Evolutionary conservation across 257 asterid genomes (phyloP).

Genomic region (Striga asiatica): DNA sequence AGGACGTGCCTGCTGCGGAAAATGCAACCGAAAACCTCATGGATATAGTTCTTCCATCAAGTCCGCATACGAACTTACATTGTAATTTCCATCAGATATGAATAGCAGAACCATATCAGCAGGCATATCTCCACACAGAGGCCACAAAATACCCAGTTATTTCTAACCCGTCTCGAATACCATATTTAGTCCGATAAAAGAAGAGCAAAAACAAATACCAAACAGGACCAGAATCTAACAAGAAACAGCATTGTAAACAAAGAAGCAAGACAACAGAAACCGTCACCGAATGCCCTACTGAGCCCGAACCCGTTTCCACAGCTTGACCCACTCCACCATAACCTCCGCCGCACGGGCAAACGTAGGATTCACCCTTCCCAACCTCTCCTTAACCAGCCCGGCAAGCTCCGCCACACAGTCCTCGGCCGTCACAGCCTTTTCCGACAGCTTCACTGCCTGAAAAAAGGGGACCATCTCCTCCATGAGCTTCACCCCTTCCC

Average conservation of each 20-base stretch:
- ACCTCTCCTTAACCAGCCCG: constrained; percentile 41
- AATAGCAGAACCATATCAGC: too few species aligned
- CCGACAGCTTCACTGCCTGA: constrained; percentile 51
- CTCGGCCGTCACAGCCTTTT: constrained; percentile 46
- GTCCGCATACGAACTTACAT: too few species aligned
- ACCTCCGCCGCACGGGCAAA: constrained; percentile 61
- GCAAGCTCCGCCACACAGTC: constrained; percentile 84
- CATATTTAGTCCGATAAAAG: background rate
- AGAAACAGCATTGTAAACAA: background rate
- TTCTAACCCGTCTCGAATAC: background rate
- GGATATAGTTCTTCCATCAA: too few species aligned
- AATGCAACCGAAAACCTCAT: too few species aligned
- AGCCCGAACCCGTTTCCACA: constrained; percentile 52
- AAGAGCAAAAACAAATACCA: background rate
- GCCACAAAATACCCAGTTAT: background rate
- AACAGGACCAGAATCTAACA: background rate
- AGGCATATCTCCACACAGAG: too few species aligned
- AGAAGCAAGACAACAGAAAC: background rate
- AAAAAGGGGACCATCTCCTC: constrained; percentile 88
- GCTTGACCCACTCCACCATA: constrained; percentile 77
- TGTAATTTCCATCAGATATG: too few species aligned
- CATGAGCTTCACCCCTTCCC: constrained; percentile 97
- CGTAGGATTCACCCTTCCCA: constrained; percentile 40
- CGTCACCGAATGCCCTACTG: constrained; percentile 3
- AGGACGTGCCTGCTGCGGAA: too few species aligned